Base-by-base conservation (phyloP, 164 flowering plant genomes). In the Buxus sempervirens region DNA sequence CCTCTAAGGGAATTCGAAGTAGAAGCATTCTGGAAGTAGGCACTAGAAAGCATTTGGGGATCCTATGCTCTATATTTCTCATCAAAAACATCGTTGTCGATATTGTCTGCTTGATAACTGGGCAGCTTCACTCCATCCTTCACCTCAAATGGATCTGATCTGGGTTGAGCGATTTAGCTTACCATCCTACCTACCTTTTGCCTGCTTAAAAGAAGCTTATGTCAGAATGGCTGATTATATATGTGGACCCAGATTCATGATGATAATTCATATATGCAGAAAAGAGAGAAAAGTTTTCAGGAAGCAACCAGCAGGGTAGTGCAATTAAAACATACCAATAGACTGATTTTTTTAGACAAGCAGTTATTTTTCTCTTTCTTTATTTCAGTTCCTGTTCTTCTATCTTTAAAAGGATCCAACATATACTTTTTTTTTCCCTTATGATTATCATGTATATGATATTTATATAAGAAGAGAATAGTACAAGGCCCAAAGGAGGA, bases 1-100 rank as follows among this genome's bases (percentile, higher is more conserved):
- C 80, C 84, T 57, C 87, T 60, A 21, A 83, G 82, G 55, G 81
- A 84, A 72, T 83, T 83, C 74, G 81, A 69, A 48, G 87, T 83
- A 58, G 79, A 78, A 58, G 79, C 84, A 65, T 84, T 79, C 63
- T 83, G 84, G 16, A 77, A 64, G 70, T 83, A 83, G 13, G 87
- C 87, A 66, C 81, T 72, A 27, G 76, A 48, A 68, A 83, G 64
- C 64, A 83, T 79, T 61, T 83, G 76, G n/a, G 87, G 87, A 28
- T 83, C 83, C 38, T 84, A 84, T 48, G 45, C 68, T 73, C 85
- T 75, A 60, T 84, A 74, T 65, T 79, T 77, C 76, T 75, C 81
- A 65, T 83, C 81, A 63, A 83, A 83, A 48, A 73, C 75, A 63
- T 81, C 83, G 25, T 71, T 63, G 56, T 83, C 81, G 63, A 83